Percentiles rank a stretch among this genome's conserved stretches.
These are phyloP conservation scores for Sordariomycetes sp. DNA, from an alignment of 2,329 filamentous ascomycete genomes.

Conservation along the genomic window DNA sequence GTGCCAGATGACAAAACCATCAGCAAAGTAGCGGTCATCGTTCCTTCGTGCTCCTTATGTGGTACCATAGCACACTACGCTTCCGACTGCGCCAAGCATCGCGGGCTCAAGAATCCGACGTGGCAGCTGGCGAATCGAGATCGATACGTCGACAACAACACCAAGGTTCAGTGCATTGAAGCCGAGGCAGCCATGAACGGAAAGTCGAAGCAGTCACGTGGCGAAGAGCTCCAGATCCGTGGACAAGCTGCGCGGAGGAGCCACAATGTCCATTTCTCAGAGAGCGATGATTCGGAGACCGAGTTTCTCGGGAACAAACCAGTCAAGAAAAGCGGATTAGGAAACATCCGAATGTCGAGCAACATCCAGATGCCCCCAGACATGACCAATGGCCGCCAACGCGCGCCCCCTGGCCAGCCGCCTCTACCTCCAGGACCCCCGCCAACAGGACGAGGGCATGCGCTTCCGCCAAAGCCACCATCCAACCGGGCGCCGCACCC, in stretches of 20 bases:
- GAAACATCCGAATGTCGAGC: conserved; percentile 28
- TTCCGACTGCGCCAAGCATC: conserved; percentile 36
- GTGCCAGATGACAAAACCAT: conserved; percentile 26
- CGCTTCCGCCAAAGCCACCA: not conserved
- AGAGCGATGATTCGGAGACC: conserved; percentile 35
- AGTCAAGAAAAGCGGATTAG: conserved; percentile 17
- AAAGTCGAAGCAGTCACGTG: conserved; percentile 6
- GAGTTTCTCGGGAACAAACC: conserved; percentile 28
- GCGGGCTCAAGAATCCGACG: conserved; percentile 25
- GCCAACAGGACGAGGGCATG: conserved; percentile 1
- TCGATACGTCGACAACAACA: conserved; percentile 38
- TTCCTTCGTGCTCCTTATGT: conserved; percentile 46
- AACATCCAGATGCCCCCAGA: conserved; percentile 26
- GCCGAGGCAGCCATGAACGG: conserved; percentile 8
- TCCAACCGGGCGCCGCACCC: not conserved
- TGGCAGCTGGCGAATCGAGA: conserved; percentile 42
- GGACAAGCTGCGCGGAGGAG: conserved; percentile 24
- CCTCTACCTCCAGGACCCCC: conserved; percentile 24
- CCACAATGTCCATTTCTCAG: conserved; percentile 31
- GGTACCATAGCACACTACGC: conserved; percentile 46
- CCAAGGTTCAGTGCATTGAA: conserved; percentile 27
- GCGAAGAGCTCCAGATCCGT: conserved; percentile 20
- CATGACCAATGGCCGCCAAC: conserved; percentile 1
- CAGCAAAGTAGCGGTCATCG: conserved; percentile 39
- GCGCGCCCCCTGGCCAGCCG: conserved; percentile 16